phyloP scores from a whole-genome alignment of 1,284 basidiomycete species.

The Cystobasidium slooffiae region DNA sequence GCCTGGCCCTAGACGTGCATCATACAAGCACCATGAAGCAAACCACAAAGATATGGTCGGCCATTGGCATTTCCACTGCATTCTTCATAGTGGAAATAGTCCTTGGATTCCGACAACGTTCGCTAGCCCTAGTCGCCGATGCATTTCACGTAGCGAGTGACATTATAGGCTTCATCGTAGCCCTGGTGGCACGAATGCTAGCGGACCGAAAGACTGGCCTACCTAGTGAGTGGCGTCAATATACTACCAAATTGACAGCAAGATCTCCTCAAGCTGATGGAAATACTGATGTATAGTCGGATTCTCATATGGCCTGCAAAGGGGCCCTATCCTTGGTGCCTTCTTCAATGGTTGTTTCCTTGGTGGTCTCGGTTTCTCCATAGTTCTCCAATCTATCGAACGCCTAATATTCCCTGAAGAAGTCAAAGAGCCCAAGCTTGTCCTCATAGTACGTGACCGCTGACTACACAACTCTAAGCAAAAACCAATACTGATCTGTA shows the following conservation, averaged over 20 bases:
- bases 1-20: too few relatives aligned
- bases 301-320: conserved; percentile 44
- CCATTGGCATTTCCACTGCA: conserved; percentile 23
- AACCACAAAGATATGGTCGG: conserved; percentile 25
- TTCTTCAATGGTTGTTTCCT: conserved; percentile 47
- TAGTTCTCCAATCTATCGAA: conserved; percentile 44
- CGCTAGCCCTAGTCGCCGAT: conserved; percentile 46
- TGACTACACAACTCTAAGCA: too few relatives aligned
- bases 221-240: conserved; percentile 7
- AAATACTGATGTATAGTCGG: background rate
- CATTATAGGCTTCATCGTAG: conserved; percentile 45
- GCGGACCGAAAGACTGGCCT: conserved; percentile 25
- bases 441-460: conserved; percentile 43
- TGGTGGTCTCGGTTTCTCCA: conserved; percentile 40
- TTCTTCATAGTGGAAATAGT: conserved; percentile 41
- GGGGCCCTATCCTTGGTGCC: conserved; percentile 43
- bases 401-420: conserved; percentile 41
- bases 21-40: too few relatives aligned
- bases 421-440: conserved; percentile 36
- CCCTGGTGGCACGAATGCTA: conserved; percentile 30
- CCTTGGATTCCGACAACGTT: conserved; percentile 42
- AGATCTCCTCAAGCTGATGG: background rate
- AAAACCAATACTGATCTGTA: background rate
- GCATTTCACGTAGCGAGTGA: conserved; percentile 46
- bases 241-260: background rate